Conservation (phyloP, 177 flowering plant species). For the Vitis hybrid region DNA sequence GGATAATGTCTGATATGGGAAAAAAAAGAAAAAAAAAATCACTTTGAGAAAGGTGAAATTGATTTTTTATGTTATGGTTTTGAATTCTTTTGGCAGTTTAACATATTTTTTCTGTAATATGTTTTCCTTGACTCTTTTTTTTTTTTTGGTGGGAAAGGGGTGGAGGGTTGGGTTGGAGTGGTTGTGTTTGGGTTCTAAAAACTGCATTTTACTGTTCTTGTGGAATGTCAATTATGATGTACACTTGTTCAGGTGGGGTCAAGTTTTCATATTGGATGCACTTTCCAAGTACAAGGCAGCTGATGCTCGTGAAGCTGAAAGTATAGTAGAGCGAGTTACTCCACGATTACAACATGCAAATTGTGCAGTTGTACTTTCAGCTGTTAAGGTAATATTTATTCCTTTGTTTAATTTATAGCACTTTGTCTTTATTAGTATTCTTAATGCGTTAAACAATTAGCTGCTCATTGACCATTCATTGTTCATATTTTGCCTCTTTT, state of each 20-base stretch:
- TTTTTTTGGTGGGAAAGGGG: no score
- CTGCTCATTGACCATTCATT: neutral
- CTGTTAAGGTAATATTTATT: constrained; percentile 75
- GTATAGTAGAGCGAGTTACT: constrained; percentile 95
- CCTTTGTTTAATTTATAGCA: neutral
- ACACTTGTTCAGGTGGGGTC: constrained; percentile 83
- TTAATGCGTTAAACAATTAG: constrained; percentile 1
- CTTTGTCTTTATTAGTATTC: neutral
- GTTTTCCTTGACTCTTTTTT: no score
- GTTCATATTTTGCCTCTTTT: neutral
- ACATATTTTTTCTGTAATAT: no score
- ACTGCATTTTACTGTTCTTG: neutral
- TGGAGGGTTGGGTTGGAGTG: no score
- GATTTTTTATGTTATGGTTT: no score
- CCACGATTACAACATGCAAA: constrained; percentile 99
- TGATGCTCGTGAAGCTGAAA: constrained; percentile 99
- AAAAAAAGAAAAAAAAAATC: no score
- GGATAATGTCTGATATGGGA: no score
- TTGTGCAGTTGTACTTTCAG: constrained; percentile 99
- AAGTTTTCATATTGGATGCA: constrained; percentile 97
- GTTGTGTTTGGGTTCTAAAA: no score
- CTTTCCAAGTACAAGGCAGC: constrained; percentile 95
- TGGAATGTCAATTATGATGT: neutral
- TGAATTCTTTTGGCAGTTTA: no score
- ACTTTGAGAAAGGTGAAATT: no score